Percentiles rank a stretch among this genome's conserved stretches.
Evolutionary conservation across 2,329 filamentous ascomycete genomes (phyloP).

Genomic region (Colletotrichum navitas): DNA sequence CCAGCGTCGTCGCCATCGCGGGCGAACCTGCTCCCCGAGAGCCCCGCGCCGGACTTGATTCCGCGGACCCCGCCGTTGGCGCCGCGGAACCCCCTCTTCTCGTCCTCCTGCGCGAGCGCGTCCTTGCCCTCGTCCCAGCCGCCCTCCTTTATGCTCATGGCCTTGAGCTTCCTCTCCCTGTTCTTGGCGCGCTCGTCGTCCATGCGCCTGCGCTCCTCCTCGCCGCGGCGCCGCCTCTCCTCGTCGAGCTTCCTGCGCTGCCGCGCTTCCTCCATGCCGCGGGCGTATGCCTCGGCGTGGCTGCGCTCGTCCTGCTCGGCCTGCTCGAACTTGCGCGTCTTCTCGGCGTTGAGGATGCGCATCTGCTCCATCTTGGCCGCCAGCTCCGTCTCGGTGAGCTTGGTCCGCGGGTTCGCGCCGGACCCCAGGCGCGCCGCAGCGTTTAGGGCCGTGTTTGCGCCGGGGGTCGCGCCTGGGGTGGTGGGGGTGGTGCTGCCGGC

Average conservation of each 20-base stretch:
- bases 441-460: conserved; percentile 51
- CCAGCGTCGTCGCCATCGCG: conserved; percentile 47
- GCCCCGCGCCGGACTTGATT: conserved; percentile 50
- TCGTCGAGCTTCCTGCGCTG: conserved; percentile 65
- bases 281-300: conserved; percentile 66
- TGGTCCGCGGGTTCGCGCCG: conserved; percentile 70
- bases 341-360: conserved; percentile 69
- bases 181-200: conserved; percentile 73
- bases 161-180: conserved; percentile 71
- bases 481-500: conserved; percentile 20
- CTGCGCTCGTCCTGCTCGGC: conserved; percentile 68
- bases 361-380: conserved; percentile 71
- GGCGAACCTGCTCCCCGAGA: conserved; percentile 60
- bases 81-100: conserved; percentile 56
- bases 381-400: conserved; percentile 71
- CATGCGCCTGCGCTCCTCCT: conserved; percentile 64
- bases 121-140: conserved; percentile 72
- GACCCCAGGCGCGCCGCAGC: conserved; percentile 62
- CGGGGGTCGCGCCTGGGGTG: conserved; percentile 25
- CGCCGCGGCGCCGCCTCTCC: conserved; percentile 63
- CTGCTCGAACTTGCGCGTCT: conserved; percentile 70
- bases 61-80: conserved; percentile 58
- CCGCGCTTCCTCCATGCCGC: conserved; percentile 67
- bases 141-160: conserved; percentile 65
- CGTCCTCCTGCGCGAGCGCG: conserved; percentile 57